Evolutionary conservation across 2,329 filamentous ascomycete species (phyloP), one percentile per base, ranked within the genome.

Genomic region (Xylaria sp.): DNA sequence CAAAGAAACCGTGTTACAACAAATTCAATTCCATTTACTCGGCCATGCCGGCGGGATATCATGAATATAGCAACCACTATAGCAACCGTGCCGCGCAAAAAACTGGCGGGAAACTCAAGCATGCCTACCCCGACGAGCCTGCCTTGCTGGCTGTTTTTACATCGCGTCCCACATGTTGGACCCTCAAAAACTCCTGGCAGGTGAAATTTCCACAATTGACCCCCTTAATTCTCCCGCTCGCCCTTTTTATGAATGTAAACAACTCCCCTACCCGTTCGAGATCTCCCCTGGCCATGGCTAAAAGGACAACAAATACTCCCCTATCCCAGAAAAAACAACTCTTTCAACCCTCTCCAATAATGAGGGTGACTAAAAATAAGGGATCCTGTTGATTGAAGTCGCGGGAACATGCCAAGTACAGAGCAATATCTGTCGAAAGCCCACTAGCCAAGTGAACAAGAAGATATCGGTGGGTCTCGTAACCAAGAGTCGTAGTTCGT

Each of bases 31-130:
- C 58, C 61, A 59, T 61, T 68, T 70, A 67, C 69, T 70, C 69
- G 70, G 69, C 65, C 64, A 57, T 63, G 69, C 69, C 70, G 70
- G 70, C 67, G 68, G 70, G 70, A 71, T 72, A 72, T 72, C 70
- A 70, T 69, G 61, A 59, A 68, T 30, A 30, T 30, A 67, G 61
- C 63, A 67, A 65, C 56, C 49, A 59, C 51, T 47, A 59, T 48
- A 60, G 56, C 57, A 60, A 54, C 55, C 59, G 42, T 52, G 54
- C 46, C 55, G 52, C 55, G 52, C 59, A 63, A 65, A 63, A 59
- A 66, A 57, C 11, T 35, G 10, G 62, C 44, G 55, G 35, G 53
- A 56, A 57, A 54, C 37, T 23, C 46, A 51, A 47, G 54, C 18
- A 55, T 19, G 46, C 51, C 49, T 18, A 30, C 49, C 49, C 37